These are phyloP conservation scores for Xanthoparmelia taractica DNA, from an alignment of 495 filamentous ascomycete species.

Conservation along the genomic window DNA sequence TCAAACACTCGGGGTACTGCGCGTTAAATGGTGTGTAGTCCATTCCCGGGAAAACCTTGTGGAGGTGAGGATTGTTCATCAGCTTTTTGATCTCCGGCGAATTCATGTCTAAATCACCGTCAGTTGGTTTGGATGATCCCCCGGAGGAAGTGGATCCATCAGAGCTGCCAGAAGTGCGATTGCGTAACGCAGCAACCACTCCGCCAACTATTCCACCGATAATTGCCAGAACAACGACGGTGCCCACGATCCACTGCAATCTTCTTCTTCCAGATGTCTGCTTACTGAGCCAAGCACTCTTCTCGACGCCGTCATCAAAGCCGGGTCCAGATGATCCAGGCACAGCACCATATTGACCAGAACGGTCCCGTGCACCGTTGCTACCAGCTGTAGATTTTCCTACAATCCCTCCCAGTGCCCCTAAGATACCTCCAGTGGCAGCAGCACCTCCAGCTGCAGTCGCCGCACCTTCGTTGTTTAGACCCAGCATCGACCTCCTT, in stretches of 20 bases:
- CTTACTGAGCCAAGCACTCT: constrained; percentile 50
- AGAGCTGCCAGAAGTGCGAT: constrained; percentile 17
- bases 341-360: constrained; percentile 49
- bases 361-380: constrained; percentile 24
- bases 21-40: constrained; percentile 91
- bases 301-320: constrained; percentile 35
- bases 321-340: constrained; percentile 32
- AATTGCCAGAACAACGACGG: constrained; percentile 54
- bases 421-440: constrained; percentile 45
- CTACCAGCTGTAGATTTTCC: constrained; percentile 29
- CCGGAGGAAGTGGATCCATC: constrained; percentile 23
- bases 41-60: constrained; percentile 94
- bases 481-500: constrained; percentile 46
- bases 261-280: constrained; percentile 58
- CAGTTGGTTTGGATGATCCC: constrained; percentile 36
- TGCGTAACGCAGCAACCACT: constrained; percentile 58
- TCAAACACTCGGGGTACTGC: constrained; percentile 80
- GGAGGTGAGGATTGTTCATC: constrained; percentile 69
- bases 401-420: constrained; percentile 32
- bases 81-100: constrained; percentile 73
- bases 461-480: constrained; percentile 38
- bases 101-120: constrained; percentile 62
- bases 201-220: constrained; percentile 70
- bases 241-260: constrained; percentile 59
- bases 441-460: constrained; percentile 48